phyloP scores from a whole-genome alignment of 2,329 filamentous ascomycete genomes.

The Pezicula carpinea region DNA sequence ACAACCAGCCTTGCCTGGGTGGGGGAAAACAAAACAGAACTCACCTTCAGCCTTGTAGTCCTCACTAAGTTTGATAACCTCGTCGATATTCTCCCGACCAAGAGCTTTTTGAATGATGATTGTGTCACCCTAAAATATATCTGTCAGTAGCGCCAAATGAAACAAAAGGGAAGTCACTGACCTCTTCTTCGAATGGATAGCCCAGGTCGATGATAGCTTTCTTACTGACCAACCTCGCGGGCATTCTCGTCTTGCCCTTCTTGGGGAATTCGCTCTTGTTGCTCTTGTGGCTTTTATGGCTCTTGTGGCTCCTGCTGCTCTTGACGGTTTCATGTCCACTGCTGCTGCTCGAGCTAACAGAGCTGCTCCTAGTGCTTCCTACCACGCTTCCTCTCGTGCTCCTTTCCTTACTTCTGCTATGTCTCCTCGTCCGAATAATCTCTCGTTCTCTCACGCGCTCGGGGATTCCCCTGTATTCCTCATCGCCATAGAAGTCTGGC shows the following conservation, averaged over 20 bases:
- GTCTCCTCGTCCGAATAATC: conserved; percentile 45
- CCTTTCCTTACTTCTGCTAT: conserved; percentile 30
- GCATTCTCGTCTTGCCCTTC: conserved; percentile 87
- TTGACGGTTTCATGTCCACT: conserved; percentile 44
- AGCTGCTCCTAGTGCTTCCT: conserved; percentile 31
- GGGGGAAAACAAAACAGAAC: conserved; percentile 17
- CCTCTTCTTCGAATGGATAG: conserved; percentile 85
- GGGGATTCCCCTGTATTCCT: conserved; percentile 61
- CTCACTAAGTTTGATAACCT: conserved; percentile 78
- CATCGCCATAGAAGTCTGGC: conserved; percentile 64
- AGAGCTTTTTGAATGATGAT: conserved; percentile 81
- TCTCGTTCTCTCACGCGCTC: conserved; percentile 60
- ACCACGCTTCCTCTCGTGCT: conserved; percentile 20
- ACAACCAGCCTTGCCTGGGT: background rate
- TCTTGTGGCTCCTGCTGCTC: conserved; percentile 37
- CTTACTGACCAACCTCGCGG: conserved; percentile 72
- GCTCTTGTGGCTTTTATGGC: conserved; percentile 39
- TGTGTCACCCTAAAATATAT: conserved; percentile 60
- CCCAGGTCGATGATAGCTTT: conserved; percentile 77
- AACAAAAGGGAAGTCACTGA: conserved; percentile 34
- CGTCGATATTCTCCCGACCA: conserved; percentile 86
- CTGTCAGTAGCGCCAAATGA: conserved; percentile 27
- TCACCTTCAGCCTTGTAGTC: conserved; percentile 59
- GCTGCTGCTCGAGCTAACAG: conserved; percentile 37
- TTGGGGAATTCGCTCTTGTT: conserved; percentile 65